A percentile compares a stretch with the other conserved stretches of the same genome.
These are phyloP conservation scores for Oxyria digyna DNA, from an alignment of 148 eudicot genomes.

Conservation along the genomic window DNA sequence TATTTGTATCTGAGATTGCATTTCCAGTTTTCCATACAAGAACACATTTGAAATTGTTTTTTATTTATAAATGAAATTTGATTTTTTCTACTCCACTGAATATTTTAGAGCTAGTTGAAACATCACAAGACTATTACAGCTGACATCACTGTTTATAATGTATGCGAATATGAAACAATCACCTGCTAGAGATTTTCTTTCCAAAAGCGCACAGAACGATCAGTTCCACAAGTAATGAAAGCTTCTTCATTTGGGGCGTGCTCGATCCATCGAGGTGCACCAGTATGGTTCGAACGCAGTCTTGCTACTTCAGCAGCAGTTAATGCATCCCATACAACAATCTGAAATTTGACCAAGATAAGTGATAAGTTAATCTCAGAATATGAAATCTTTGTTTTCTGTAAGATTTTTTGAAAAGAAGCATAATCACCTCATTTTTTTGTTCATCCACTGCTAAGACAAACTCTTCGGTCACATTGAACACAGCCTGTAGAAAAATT, in stretches of 20 bases:
- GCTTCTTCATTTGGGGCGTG: conserved; percentile 67
- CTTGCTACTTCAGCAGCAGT: conserved; percentile 62
- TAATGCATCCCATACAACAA: conserved; percentile 71
- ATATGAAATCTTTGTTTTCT: not conserved
- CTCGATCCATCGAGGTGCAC: conserved; percentile 78
- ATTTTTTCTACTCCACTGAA: not conserved
- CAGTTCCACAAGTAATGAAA: conserved; percentile 62
- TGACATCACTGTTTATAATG: too few relatives aligned
- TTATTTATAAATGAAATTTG: not conserved
- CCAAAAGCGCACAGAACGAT: conserved; percentile 67
- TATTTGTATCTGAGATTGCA: too few relatives aligned
- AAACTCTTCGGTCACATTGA: conserved; percentile 68
- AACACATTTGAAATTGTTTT: not conserved
- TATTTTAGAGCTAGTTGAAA: too few relatives aligned
- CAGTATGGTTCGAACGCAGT: conserved; percentile 53
- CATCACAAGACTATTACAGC: too few relatives aligned
- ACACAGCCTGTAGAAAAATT: conserved; percentile 53
- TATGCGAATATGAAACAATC: too few relatives aligned
- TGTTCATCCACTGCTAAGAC: conserved; percentile 61
- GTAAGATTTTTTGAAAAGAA: not conserved
- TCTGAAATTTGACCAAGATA: conserved; percentile 20
- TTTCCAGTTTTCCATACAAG: not conserved
- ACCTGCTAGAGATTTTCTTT: conserved; percentile 29
- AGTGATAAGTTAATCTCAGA: not conserved
- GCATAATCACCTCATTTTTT: conserved; percentile 53